Conservation (phyloP, 2,329 filamentous ascomycete species). For the Corniculantispora saksenae region DNA sequence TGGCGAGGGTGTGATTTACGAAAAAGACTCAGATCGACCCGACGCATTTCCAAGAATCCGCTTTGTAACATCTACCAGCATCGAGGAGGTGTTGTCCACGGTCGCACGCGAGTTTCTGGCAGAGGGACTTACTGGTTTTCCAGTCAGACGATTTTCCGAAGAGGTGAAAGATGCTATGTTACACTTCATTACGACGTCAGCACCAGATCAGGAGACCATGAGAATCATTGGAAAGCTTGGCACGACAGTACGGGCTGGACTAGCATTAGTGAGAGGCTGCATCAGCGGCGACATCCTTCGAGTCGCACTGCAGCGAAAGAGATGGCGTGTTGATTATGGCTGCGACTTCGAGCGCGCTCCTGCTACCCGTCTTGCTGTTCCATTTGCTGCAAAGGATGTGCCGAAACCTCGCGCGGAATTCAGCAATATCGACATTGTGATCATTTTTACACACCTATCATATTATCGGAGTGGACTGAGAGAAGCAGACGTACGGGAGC, state of each 20-base stretch:
- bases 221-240: background rate
- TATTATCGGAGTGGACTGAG: constrained; percentile 59
- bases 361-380: constrained; percentile 53
- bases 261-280: constrained; percentile 51
- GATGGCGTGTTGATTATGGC: constrained; percentile 68
- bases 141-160: constrained; percentile 39
- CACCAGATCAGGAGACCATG: fast-evolving
- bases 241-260: background rate
- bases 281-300: constrained; percentile 55
- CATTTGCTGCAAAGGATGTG: constrained; percentile 60
- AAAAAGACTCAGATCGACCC: background rate
- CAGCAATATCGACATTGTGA: constrained; percentile 60
- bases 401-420: constrained; percentile 60
- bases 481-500: constrained; percentile 48
- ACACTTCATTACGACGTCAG: background rate
- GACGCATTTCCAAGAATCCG: background rate
- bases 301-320: constrained; percentile 56
- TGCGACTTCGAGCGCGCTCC: constrained; percentile 45
- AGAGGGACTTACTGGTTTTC: constrained; percentile 42
- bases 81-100: background rate
- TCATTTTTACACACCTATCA: constrained; percentile 55
- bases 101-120: constrained; percentile 36
- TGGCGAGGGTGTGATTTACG: background rate
- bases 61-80: constrained; percentile 15
- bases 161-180: background rate